phyloP scores from a whole-genome alignment of 2,329 filamentous ascomycete genomes.

The Botryosphaeria dothidea region DNA sequence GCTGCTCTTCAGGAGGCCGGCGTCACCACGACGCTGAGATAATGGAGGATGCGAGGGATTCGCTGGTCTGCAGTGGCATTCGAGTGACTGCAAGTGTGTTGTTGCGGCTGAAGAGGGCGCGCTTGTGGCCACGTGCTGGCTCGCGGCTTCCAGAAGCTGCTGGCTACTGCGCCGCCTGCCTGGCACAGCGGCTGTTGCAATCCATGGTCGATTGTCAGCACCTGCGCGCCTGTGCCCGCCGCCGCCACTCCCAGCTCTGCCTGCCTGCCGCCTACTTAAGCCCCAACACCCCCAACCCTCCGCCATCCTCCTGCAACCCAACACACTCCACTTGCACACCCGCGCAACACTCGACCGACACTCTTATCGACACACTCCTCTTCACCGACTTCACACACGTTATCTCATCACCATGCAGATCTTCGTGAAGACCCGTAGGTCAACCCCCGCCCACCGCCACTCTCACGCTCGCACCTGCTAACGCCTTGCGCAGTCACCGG shows the following conservation, averaged over 20 bases:
- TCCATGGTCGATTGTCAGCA: not conserved
- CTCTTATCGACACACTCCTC: constrained; percentile 5
- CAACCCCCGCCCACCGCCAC: constrained; percentile 32
- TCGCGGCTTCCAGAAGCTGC: constrained; percentile 17
- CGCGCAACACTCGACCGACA: constrained; percentile 21
- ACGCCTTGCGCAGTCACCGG: constrained; percentile 56
- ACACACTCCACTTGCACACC: constrained; percentile 7
- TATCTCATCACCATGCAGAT: constrained; percentile 76
- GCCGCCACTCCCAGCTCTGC: constrained; percentile 36
- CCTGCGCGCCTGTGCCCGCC: constrained; percentile 8
- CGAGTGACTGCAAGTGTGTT: not conserved
- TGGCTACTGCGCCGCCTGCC: constrained; percentile 10
- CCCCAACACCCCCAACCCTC: constrained; percentile 26
- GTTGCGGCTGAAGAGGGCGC: not conserved
- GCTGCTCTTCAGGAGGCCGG: not conserved
- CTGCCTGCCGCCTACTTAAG: constrained; percentile 34
- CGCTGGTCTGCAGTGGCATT: too few species aligned
- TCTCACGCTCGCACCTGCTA: constrained; percentile 31
- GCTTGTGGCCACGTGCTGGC: not conserved
- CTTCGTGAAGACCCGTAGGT: constrained; percentile 94
- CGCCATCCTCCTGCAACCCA: constrained; percentile 19
- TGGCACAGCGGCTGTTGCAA: not conserved
- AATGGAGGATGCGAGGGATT: too few species aligned
- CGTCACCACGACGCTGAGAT: not conserved
- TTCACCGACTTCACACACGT: not conserved